Conservation (phyloP, 2,329 filamentous ascomycete species). For the Canariomyces notabilis region DNA sequence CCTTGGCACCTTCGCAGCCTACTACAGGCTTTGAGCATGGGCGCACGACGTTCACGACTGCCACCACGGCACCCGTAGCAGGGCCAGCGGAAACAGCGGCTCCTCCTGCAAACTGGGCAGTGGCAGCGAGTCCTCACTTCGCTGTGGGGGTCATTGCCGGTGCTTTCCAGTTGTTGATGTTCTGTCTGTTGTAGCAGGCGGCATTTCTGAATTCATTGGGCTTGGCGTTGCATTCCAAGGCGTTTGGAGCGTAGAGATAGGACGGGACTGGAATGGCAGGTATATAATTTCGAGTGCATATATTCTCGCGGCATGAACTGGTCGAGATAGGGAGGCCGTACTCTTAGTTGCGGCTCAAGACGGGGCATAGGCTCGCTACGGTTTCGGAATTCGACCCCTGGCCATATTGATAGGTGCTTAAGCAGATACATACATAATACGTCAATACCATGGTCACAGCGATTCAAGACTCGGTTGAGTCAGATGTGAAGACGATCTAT, state of each 20-base stretch:
- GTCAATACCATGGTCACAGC: too few species aligned
- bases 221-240: conserved; percentile 4
- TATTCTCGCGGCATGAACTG: neutral
- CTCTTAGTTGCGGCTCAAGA: too few species aligned
- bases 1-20: conserved; percentile 1
- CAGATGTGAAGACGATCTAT: conserved; percentile 8
- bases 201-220: neutral
- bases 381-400: too few species aligned
- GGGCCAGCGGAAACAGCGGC: conserved; percentile 3
- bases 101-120: neutral
- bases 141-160: neutral
- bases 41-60: conserved; percentile 4
- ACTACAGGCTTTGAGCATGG: neutral
- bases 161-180: neutral
- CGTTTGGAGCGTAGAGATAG: neutral
- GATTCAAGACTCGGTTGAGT: too few species aligned
- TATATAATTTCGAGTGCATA: neutral
- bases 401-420: too few species aligned
- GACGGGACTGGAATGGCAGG: neutral
- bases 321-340: too few species aligned
- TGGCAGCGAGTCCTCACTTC: neutral
- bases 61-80: neutral
- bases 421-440: too few species aligned
- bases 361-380: too few species aligned
- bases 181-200: neutral